Evolutionary conservation across 208 protist genomes (phyloP).

Genomic region (Naegleria gruberi): DNA sequence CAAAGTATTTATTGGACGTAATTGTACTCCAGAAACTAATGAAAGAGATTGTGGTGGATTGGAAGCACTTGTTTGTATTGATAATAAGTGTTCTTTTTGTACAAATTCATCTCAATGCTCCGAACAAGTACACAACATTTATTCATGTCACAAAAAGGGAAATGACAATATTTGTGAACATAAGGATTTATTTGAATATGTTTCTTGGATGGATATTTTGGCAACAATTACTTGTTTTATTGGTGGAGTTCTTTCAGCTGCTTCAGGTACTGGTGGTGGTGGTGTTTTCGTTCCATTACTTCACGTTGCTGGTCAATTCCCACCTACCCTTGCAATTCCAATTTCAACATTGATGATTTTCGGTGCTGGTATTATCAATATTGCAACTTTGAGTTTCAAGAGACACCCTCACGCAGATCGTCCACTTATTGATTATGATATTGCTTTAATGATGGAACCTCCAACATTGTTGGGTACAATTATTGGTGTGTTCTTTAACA

Average conservation of each 20-base stretch:
- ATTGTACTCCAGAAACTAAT: not conserved
- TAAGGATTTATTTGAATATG: slow-evolving; percentile 6
- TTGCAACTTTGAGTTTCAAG: not conserved
- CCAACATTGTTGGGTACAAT: slow-evolving; percentile 10
- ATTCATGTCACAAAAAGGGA: not conserved
- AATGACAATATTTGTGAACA: not conserved
- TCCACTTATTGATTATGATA: slow-evolving; percentile 16
- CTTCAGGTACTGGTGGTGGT: slow-evolving; percentile 13
- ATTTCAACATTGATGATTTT: slow-evolving; percentile 5
- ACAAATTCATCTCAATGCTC: not conserved
- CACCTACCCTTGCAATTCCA: not conserved
- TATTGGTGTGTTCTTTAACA: slow-evolving; percentile 23
- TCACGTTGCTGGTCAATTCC: not conserved
- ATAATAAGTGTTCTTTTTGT: not conserved
- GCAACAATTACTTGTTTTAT: not conserved
- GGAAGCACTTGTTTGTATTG: not conserved
- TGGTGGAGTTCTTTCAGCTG: not conserved
- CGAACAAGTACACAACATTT: not conserved
- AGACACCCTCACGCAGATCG: not conserved
- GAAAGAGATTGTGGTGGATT: not conserved
- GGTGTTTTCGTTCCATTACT: slow-evolving; percentile 5
- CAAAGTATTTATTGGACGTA: not conserved
- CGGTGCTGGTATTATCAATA: not conserved
- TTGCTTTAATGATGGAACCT: slow-evolving; percentile 19
- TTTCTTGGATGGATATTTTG: slow-evolving; percentile 1